Conservation (phyloP, 2,329 filamentous ascomycete species). For the Xylaria sp. region DNA sequence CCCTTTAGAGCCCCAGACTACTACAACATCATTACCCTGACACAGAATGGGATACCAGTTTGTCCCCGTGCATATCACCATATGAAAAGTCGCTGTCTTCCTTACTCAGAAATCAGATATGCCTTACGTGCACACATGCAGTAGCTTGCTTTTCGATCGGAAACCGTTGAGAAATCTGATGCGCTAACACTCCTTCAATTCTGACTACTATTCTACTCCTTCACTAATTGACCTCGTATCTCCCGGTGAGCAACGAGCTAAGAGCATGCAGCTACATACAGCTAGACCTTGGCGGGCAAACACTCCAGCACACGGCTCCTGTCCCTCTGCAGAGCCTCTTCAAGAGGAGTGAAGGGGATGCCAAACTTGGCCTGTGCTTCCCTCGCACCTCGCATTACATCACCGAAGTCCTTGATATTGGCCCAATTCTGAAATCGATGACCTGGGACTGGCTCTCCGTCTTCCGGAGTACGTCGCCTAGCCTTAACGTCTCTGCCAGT, state of each 20-base stretch:
- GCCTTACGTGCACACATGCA: background rate
- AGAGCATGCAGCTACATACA: background rate
- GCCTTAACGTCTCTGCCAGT: constrained; percentile 47
- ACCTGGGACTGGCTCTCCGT: constrained; percentile 39
- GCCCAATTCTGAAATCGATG: constrained; percentile 46
- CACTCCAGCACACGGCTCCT: constrained; percentile 40
- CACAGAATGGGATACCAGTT: too few relatives aligned
- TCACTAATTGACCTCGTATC: background rate
- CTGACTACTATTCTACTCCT: background rate
- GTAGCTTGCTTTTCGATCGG: background rate
- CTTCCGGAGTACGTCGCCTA: constrained; percentile 40
- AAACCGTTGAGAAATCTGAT: background rate
- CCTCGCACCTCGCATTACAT: constrained; percentile 26
- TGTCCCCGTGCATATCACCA: too few relatives aligned
- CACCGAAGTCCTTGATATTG: constrained; percentile 43
- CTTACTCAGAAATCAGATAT: background rate
- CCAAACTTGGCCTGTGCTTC: constrained; percentile 45
- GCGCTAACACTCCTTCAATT: background rate
- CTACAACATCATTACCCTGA: too few relatives aligned
- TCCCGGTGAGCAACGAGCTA: too few relatives aligned
- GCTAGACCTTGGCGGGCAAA: constrained; percentile 27
- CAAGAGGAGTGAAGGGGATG: constrained; percentile 46
- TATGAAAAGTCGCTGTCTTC: background rate
- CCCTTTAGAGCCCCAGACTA: too few relatives aligned
- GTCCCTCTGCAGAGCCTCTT: constrained; percentile 43